Evolutionary conservation across 2,329 filamentous ascomycete genomes (phyloP).

Genomic region (Xylaria sp.): DNA sequence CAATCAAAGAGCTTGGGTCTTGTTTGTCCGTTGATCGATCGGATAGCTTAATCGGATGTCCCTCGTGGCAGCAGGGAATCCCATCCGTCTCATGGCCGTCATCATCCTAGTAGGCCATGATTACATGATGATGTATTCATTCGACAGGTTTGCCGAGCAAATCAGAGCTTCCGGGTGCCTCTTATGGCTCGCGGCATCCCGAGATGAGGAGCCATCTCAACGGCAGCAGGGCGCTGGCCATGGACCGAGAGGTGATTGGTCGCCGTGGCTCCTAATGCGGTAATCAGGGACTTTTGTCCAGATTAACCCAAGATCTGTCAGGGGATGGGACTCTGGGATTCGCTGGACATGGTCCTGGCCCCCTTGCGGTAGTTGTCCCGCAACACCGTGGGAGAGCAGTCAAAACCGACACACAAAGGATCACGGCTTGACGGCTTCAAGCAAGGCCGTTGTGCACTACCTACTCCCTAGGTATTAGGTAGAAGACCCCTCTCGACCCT

Average conservation of each 20-base stretch:
- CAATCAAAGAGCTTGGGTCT: not conserved
- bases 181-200: conserved; percentile 17
- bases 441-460: conserved; percentile 18
- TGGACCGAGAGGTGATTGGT: conserved; percentile 12
- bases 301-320: conserved; percentile 23
- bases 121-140: no score
- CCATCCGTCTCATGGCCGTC: not conserved
- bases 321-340: conserved; percentile 18
- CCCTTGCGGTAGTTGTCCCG: conserved; percentile 23
- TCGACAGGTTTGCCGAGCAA: conserved; percentile 13
- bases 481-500: not conserved
- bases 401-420: conserved; percentile 8
- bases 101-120: not conserved
- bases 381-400: conserved; percentile 8
- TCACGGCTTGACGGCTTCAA: conserved; percentile 22
- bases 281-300: conserved; percentile 34
- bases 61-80: conserved; percentile 31
- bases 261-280: conserved; percentile 20
- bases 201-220: conserved; percentile 11
- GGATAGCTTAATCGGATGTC: conserved; percentile 11
- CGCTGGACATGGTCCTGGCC: conserved; percentile 2
- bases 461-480: no score
- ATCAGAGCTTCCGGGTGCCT: conserved; percentile 15
- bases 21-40: conserved; percentile 15
- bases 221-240: not conserved